Percentiles rank a stretch among this genome's conserved stretches.
Conservation (phyloP, 2,329 filamentous ascomycete species). For the Grosmannia clavigera region DNA sequence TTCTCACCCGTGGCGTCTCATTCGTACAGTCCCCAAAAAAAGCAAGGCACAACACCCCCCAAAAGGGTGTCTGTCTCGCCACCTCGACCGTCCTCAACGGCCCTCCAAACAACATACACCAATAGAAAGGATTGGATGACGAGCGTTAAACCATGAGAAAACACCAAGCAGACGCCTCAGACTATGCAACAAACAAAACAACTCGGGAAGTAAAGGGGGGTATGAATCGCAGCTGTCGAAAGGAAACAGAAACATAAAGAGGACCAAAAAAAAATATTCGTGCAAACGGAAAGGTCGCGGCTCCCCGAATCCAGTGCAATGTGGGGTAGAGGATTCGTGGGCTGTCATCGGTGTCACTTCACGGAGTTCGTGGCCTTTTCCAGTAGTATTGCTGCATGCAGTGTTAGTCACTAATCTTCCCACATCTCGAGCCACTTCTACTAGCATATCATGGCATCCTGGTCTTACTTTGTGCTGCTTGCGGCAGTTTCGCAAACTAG, state of each 20-base stretch:
- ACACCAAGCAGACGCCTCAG: constrained; percentile 3
- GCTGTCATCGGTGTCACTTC: constrained; percentile 4
- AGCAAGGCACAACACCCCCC: neutral
- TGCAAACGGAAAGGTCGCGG: neutral
- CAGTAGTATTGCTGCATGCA: constrained; percentile 52
- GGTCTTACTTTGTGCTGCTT: constrained; percentile 86
- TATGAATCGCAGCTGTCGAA: neutral
- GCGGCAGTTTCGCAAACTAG: constrained; percentile 75
- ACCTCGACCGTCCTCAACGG: neutral
- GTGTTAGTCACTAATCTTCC: constrained; percentile 7
- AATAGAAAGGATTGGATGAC: neutral
- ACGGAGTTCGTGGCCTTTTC: constrained; percentile 52
- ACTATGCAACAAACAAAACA: constrained; percentile 5
- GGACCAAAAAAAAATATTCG: too few relatives aligned
- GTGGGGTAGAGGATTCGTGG: neutral
- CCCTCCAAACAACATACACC: neutral
- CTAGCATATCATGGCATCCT: neutral
- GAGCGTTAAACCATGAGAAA: neutral
- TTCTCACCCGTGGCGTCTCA: neutral
- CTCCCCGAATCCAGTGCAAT: neutral
- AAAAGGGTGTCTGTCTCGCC: neutral
- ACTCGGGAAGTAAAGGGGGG: neutral
- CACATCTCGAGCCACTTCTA: neutral
- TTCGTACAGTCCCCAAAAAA: neutral
- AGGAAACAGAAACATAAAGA: neutral